Base-by-base conservation (phyloP, 2,329 filamentous ascomycete genomes). In the Akanthomyces uredinophilus region DNA sequence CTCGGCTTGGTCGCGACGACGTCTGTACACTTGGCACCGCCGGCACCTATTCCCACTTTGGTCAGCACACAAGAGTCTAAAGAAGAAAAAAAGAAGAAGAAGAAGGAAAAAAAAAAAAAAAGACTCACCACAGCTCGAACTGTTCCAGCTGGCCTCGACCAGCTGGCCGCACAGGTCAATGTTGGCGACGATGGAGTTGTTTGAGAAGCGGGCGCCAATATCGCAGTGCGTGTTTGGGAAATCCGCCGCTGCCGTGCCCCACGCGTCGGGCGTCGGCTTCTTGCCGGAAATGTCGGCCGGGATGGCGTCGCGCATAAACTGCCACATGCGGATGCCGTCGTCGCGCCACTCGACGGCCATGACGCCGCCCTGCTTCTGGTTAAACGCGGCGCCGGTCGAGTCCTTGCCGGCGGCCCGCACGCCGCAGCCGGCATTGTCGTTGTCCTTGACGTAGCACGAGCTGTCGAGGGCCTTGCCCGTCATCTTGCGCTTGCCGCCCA, bases 181-280 rank as follows among this genome's bases (percentile, higher is more conserved):
- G 67, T 89, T 88, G 47, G 80, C 80, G 65, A 89, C 80, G 66
- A 89, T 88, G 66, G 83, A 86, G 70, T 87, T 81, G 68, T 89
- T 89, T 60, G 73, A 77, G 71, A 89, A 89, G 68, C 88, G 84
- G 4, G 74, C 76, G 6, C 72, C 71, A 55, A 89, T 83, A 63
- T 86, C 75, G 73, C 87, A 89, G 51, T 82, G 71, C 0, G 86
- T 89, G 66, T 75, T 79, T 16, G 87, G 87, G 70, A 89, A 89
- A 64, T 90, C 87, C 1, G 87, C 86, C 7, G 83, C 68, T 1
- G 88, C 84, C 2, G 73, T 77, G 18, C 86, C 87, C 83, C 88
- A 91, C 2, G 76, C 75, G 53, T 78, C 81, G 0, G 88, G 86
- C 66, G 89, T 79, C 0, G 88, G 88, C 50, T 68, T 77, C 55